These are phyloP conservation scores for Sarcodon aspratus DNA, from an alignment of 768 basidiomycete species.

Conservation along the genomic window DNA sequence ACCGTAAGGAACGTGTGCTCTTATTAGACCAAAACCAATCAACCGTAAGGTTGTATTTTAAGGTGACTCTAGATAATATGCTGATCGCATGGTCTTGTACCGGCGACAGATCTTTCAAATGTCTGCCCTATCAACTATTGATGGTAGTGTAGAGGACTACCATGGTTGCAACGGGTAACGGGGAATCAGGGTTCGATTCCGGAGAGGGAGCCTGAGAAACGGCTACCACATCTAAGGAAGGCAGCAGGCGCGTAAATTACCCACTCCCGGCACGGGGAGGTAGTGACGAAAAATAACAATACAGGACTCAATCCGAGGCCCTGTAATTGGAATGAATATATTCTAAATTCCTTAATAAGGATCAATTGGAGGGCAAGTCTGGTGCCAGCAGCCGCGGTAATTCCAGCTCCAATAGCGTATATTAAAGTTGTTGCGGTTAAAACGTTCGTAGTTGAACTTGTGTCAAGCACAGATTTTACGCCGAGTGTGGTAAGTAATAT, in stretches of 20 bases:
- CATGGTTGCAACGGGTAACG: slow-evolving; percentile 72
- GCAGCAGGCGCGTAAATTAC: slow-evolving; percentile 27
- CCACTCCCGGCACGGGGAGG: slow-evolving; percentile 27
- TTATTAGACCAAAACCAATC: slow-evolving; percentile 70
- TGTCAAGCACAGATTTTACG: too few relatives aligned
- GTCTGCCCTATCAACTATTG: slow-evolving; percentile 70
- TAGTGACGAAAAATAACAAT: slow-evolving; percentile 34
- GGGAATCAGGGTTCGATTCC: slow-evolving; percentile 50
- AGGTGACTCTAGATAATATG: neutral
- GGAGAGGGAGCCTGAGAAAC: slow-evolving; percentile 20
- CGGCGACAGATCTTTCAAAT: slow-evolving; percentile 23
- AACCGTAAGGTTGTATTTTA: slow-evolving; percentile 14
- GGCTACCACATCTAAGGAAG: slow-evolving; percentile 26
- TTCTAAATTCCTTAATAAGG: slow-evolving; percentile 12
- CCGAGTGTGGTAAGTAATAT: too few relatives aligned
- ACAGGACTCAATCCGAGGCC: slow-evolving; percentile 22
- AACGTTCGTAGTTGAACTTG: slow-evolving; percentile 32
- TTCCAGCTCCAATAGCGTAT: slow-evolving; percentile 12
- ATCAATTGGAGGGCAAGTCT: slow-evolving; percentile 32
- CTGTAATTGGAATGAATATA: too few relatives aligned
- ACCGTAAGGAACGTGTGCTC: slow-evolving; percentile 64
- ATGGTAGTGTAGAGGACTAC: slow-evolving; percentile 67
- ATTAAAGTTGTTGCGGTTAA: slow-evolving; percentile 33
- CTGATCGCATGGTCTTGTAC: neutral
- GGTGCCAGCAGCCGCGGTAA: slow-evolving; percentile 22